phyloP scores from a whole-genome alignment of 1,284 basidiomycete genomes.

The Ceratobasidium sp. region DNA sequence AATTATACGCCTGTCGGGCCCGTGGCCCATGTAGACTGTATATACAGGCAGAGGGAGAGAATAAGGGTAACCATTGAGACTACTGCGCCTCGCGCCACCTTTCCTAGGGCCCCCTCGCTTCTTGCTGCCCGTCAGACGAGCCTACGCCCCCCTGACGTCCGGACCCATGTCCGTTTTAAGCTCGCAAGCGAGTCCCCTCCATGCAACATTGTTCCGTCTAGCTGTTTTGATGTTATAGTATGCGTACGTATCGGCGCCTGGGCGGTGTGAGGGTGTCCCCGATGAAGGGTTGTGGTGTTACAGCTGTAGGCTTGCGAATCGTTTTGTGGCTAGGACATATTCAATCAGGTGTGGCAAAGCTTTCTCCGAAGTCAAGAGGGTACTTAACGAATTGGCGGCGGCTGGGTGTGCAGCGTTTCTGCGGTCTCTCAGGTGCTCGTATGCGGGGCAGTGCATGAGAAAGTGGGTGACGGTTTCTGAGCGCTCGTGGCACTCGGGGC shows the following conservation, averaged over 20 bases:
- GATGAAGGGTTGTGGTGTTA: neutral
- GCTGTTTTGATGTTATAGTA: neutral
- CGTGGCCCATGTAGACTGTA: slow-evolving; percentile 23
- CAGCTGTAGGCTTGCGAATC: neutral
- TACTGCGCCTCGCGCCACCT: neutral
- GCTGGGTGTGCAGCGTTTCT: neutral
- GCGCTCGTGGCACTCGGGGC: neutral
- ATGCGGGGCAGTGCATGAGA: slow-evolving; percentile 10
- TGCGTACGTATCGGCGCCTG: slow-evolving; percentile 9
- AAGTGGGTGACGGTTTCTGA: neutral
- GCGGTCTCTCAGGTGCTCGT: neutral
- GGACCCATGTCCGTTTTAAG: slow-evolving; percentile 16
- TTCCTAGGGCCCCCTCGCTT: slow-evolving; percentile 15
- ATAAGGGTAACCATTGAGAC: neutral
- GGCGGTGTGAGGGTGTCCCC: slow-evolving; percentile 4
- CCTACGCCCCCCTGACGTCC: slow-evolving; percentile 2
- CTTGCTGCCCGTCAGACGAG: slow-evolving; percentile 11
- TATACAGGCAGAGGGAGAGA: slow-evolving; percentile 14
- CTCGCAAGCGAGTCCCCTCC: slow-evolving; percentile 12
- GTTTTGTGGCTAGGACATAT: neutral
- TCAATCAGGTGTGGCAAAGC: slow-evolving; percentile 6
- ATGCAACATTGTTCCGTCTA: neutral
- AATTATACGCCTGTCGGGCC: slow-evolving; percentile 26
- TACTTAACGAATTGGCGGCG: neutral
- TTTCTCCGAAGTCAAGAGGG: neutral